Conservation (phyloP, 768 basidiomycete species). For the Polyporus arcularius region DNA sequence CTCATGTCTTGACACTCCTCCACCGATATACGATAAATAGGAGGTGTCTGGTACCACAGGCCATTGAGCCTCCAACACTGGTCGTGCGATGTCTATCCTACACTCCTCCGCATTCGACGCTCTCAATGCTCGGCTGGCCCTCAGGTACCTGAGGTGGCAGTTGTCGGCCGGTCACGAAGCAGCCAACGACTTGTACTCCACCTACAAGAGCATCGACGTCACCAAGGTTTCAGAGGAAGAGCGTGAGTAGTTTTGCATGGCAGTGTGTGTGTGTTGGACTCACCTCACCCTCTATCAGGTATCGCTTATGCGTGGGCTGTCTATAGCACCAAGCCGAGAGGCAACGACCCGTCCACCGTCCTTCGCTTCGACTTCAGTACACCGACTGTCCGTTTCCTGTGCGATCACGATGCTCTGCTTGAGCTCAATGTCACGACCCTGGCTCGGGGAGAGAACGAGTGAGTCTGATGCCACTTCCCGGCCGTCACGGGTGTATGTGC, state of each 20-base stretch:
- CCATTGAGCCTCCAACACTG: neutral
- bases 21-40: too few species aligned
- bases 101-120: neutral
- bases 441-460: neutral
- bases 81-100: neutral
- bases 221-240: neutral
- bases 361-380: slow-evolving; percentile 21
- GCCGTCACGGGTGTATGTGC: too few species aligned
- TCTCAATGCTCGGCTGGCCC: slow-evolving; percentile 9
- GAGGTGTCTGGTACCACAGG: too few species aligned
- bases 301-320: slow-evolving; percentile 22
- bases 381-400: slow-evolving; percentile 32
- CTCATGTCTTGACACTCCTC: too few species aligned
- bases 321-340: slow-evolving; percentile 13
- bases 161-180: slow-evolving; percentile 24
- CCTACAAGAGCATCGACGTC: neutral
- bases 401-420: slow-evolving; percentile 34
- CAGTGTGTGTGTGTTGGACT: too few species aligned
- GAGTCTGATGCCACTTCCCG: neutral
- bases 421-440: slow-evolving; percentile 21
- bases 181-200: slow-evolving; percentile 18
- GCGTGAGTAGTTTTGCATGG: neutral
- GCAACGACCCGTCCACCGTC: slow-evolving; percentile 5
- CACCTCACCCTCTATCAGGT: slow-evolving; percentile 1
- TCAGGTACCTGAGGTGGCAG: slow-evolving; percentile 27